These are phyloP conservation scores for Auxenochlorella protothecoides DNA, from an alignment of 139 green algal genomes.

Conservation along the genomic window DNA sequence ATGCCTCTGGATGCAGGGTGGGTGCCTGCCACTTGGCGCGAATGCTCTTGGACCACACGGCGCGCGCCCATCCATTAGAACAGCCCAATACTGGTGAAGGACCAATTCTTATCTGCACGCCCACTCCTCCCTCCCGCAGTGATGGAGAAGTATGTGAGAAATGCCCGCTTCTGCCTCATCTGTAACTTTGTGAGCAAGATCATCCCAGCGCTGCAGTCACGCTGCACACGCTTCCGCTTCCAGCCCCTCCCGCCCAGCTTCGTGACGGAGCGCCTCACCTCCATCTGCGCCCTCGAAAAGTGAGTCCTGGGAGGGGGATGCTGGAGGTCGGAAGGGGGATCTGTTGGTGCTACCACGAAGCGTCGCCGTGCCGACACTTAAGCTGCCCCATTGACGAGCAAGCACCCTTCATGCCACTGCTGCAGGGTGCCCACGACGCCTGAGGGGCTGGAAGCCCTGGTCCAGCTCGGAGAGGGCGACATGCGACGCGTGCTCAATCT, in stretches of 20 bases:
- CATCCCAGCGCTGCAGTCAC: conserved; percentile 92
- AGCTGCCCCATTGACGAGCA: too few relatives aligned
- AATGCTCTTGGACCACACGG: not conserved
- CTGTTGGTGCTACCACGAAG: too few relatives aligned
- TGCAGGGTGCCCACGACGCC: conserved; percentile 41
- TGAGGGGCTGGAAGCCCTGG: conserved; percentile 69
- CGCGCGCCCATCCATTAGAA: too few relatives aligned
- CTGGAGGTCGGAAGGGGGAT: not conserved
- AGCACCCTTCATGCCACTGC: not conserved
- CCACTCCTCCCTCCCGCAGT: conserved; percentile 44
- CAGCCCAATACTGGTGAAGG: not conserved
- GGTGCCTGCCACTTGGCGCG: not conserved
- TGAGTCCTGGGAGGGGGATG: conserved; percentile 15
- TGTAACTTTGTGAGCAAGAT: conserved; percentile 98
- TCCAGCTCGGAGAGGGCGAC: conserved; percentile 75
- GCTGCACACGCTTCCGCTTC: conserved; percentile 96
- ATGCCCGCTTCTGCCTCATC: conserved; percentile 97
- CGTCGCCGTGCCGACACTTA: too few relatives aligned
- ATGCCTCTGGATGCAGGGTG: not conserved
- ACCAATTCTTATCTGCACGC: not conserved
- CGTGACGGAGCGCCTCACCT: conserved; percentile 60
- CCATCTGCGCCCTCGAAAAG: conserved; percentile 68
- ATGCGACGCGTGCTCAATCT: conserved; percentile 96
- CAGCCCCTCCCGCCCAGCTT: conserved; percentile 60
- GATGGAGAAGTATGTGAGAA: conserved; percentile 96